A percentile compares a stretch with the other conserved stretches of the same genome.
These are phyloP conservation scores for Epichloe amarillans DNA, from an alignment of 2,329 filamentous ascomycete genomes.

Conservation along the genomic window DNA sequence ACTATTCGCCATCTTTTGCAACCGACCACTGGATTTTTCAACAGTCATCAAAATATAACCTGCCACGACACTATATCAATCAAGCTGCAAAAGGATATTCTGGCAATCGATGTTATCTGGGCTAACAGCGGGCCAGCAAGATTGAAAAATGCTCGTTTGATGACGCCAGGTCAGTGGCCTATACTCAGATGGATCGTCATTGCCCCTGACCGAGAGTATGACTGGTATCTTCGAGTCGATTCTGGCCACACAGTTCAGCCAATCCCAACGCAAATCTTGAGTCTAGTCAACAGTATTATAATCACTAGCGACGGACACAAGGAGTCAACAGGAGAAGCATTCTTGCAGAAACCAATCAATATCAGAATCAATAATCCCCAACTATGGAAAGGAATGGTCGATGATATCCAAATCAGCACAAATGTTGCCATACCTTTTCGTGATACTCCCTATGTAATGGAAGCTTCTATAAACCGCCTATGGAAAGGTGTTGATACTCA, in stretches of 20 bases:
- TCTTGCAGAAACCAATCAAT: neutral
- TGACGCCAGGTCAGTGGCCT: slow-evolving; percentile 10
- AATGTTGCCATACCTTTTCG: slow-evolving; percentile 17
- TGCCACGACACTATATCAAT: slow-evolving; percentile 10
- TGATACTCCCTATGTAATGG: slow-evolving; percentile 19
- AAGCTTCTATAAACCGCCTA: slow-evolving; percentile 17
- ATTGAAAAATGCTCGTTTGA: slow-evolving; percentile 13
- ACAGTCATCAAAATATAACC: slow-evolving; percentile 5
- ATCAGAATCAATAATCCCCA: neutral
- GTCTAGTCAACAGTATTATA: slow-evolving; percentile 12
- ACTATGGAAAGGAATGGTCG: neutral
- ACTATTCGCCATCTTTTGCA: slow-evolving; percentile 6
- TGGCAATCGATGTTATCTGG: slow-evolving; percentile 11
- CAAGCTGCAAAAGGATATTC: slow-evolving; percentile 7
- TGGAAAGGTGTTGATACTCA: slow-evolving; percentile 13
- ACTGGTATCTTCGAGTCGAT: slow-evolving; percentile 22
- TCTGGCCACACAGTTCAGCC: slow-evolving; percentile 10
- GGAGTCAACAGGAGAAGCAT: neutral
- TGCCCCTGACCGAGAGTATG: slow-evolving; percentile 22
- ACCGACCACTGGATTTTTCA: slow-evolving; percentile 6
- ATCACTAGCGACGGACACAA: slow-evolving; percentile 3
- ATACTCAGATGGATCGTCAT: slow-evolving; percentile 20
- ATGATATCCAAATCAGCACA: slow-evolving; percentile 14
- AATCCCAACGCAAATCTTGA: slow-evolving; percentile 9
- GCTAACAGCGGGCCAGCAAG: slow-evolving; percentile 5